Evolutionary conservation across 371 early-diverging fungal genomes (phyloP).

Genomic region (Mortierella sp.): DNA sequence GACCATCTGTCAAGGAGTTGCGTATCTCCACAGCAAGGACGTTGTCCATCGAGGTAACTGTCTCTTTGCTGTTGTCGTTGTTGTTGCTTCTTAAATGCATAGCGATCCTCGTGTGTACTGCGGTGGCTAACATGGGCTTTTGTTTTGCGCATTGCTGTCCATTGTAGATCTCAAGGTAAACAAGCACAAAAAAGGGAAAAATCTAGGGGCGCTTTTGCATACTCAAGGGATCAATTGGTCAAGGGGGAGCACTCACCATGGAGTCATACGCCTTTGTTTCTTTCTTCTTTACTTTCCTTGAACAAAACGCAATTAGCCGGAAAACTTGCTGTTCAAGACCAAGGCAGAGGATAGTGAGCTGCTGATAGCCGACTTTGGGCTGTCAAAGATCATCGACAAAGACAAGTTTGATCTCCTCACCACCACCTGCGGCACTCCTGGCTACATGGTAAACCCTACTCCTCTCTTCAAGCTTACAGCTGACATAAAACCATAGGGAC

Average conservation of each 20-base stretch:
- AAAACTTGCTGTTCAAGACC: constrained; percentile 85
- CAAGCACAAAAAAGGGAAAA: neutral
- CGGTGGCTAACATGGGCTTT: neutral
- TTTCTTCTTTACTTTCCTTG: neutral
- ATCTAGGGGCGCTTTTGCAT: too few relatives aligned
- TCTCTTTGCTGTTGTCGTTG: neutral
- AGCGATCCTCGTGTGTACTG: neutral
- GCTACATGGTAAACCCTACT: constrained; percentile 73
- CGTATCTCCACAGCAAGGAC: constrained; percentile 84
- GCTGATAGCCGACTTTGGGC: constrained; percentile 89
- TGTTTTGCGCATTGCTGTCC: neutral
- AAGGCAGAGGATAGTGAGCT: constrained; percentile 76
- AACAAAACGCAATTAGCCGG: constrained; percentile 67
- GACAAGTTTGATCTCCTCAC: constrained; percentile 80
- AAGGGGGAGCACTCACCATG: neutral
- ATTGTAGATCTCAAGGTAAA: constrained; percentile 15
- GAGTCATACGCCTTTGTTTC: neutral
- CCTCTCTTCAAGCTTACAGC: neutral
- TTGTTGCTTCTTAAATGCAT: neutral
- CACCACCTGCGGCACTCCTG: constrained; percentile 88
- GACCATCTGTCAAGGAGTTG: constrained; percentile 80
- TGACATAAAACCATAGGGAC: neutral
- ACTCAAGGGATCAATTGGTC: too few relatives aligned
- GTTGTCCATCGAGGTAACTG: constrained; percentile 86
- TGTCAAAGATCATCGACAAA: constrained; percentile 82